Evolutionary conservation across 176 grass and related monocot species (phyloP), one percentile per base, ranked within the genome.

Genomic region (Stipa capillata): DNA sequence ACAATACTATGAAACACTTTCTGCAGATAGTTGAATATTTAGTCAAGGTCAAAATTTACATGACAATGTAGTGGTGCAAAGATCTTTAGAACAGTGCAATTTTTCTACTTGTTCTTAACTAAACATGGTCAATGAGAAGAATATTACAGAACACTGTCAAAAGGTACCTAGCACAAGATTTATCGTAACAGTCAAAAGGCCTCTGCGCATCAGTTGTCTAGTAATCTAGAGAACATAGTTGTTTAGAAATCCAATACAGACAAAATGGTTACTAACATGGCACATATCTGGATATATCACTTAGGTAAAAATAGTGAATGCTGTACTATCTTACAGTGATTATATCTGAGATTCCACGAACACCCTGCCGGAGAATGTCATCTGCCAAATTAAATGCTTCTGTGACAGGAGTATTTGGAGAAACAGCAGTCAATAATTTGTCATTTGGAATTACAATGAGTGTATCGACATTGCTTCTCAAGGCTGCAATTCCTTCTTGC

Each of bases 301-400:
- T 58, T 58, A 29, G 12, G 54, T 58, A 58, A 58, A 29, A 58
- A n/a, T 14, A 58, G 15, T 23, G 12, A 58, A 7, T 58, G 54
- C 6, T 58, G 24, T 29, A 58, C 14, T 15, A 6, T 58, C 70
- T 77, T 76, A 94, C 92, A 48, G 86, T 94, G 83, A 94, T 91
- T 52, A 94, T 94, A 84, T 94, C 92, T 58, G 92, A 96, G 76
- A 96, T 96, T 56, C 93, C 93, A 60, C 87, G 89, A 50, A 96
- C 85, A 71, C 93, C 89, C 62, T 96, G 93, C 6, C 89, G 72
- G 74, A 92, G 93, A 66, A 96, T 92, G 88, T 92, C 93, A 73
- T 96, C 93, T 6, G 93, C 93, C 77, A 96, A 85, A 86, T 96
- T 88, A 69, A 96, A 96, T 82, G 90, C 93, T 79, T 92, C 93